phyloP scores from a whole-genome alignment of 163 green algal species.

The Chlorella variabilis region DNA sequence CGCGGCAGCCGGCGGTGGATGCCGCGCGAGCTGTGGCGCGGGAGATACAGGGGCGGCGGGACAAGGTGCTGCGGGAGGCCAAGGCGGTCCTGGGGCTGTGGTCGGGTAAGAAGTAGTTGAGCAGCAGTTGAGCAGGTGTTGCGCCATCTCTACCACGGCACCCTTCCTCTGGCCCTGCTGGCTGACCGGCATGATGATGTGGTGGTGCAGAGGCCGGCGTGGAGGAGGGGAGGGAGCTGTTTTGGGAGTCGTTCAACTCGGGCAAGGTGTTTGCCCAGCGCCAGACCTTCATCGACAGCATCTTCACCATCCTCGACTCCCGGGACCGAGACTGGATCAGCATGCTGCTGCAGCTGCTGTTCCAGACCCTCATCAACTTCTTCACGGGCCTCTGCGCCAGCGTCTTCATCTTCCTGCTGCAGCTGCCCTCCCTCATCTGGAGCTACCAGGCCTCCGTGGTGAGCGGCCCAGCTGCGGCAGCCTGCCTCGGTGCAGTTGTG shows the following conservation, averaged over 20 bases:
- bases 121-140: background rate
- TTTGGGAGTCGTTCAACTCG: slow-evolving; percentile 54
- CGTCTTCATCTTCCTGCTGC: slow-evolving; percentile 56
- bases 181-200: too few relatives aligned
- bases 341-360: slow-evolving; percentile 53
- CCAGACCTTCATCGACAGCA: slow-evolving; percentile 56
- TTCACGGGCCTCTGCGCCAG: slow-evolving; percentile 46
- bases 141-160: too few relatives aligned
- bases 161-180: too few relatives aligned
- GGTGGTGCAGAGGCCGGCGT: slow-evolving; percentile 51
- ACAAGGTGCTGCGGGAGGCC: slow-evolving; percentile 39
- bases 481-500: too few relatives aligned
- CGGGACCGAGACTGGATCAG: slow-evolving; percentile 54
- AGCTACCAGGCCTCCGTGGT: slow-evolving; percentile 45
- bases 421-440: slow-evolving; percentile 49
- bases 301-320: slow-evolving; percentile 47
- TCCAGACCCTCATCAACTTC: slow-evolving; percentile 53
- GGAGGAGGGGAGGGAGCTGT: slow-evolving; percentile 46
- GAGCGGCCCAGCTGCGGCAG: background rate
- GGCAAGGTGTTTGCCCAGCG: slow-evolving; percentile 65
- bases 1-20: slow-evolving; percentile 33
- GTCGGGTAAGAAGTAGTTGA: slow-evolving; percentile 30
- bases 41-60: slow-evolving; percentile 19
- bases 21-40: slow-evolving; percentile 12
- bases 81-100: slow-evolving; percentile 59